Conservation (phyloP, 1,284 basidiomycete genomes). For the Trametes hirsuta region DNA sequence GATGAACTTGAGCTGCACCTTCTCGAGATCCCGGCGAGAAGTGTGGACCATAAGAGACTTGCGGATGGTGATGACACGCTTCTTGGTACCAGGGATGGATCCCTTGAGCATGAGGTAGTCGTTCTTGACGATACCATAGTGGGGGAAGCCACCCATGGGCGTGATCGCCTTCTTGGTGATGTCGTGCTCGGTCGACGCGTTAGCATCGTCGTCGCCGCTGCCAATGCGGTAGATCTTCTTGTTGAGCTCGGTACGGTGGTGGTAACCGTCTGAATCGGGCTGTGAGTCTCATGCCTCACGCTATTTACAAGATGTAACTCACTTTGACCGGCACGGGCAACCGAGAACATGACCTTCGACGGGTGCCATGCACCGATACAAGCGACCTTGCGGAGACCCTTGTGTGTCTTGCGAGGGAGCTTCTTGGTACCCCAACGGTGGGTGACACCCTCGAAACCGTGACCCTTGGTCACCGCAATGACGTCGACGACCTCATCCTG, state of each 20-base stretch:
- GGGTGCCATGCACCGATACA: slow-evolving; percentile 99
- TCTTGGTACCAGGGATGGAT: slow-evolving; percentile 93
- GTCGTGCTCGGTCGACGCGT: slow-evolving; percentile 94
- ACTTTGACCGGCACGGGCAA: slow-evolving; percentile 99
- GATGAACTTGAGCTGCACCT: slow-evolving; percentile 99
- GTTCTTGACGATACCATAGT: slow-evolving; percentile 98
- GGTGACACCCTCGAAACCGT: slow-evolving; percentile 99
- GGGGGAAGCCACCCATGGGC: slow-evolving; percentile 98
- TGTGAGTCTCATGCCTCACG: background rate
- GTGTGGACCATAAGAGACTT: slow-evolving; percentile 90
- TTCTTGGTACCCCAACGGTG: slow-evolving; percentile 99
- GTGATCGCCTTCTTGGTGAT: slow-evolving; percentile 95
- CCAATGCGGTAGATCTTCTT: slow-evolving; percentile 99
- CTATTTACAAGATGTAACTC: slow-evolving; percentile 34
- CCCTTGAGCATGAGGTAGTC: slow-evolving; percentile 98
- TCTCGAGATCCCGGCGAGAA: slow-evolving; percentile 90
- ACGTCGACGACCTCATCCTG: slow-evolving; percentile 97
- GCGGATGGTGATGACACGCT: slow-evolving; percentile 94
- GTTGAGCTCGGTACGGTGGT: slow-evolving; percentile 98
- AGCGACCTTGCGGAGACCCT: slow-evolving; percentile 99
- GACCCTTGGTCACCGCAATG: slow-evolving; percentile 99
- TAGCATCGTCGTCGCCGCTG: slow-evolving; percentile 77
- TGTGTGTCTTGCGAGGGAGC: slow-evolving; percentile 98
- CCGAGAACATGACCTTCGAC: slow-evolving; percentile 99
- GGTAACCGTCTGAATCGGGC: slow-evolving; percentile 83